Base-by-base conservation (phyloP, 176 grass and related monocot species). In the Triticum monococcum region DNA sequence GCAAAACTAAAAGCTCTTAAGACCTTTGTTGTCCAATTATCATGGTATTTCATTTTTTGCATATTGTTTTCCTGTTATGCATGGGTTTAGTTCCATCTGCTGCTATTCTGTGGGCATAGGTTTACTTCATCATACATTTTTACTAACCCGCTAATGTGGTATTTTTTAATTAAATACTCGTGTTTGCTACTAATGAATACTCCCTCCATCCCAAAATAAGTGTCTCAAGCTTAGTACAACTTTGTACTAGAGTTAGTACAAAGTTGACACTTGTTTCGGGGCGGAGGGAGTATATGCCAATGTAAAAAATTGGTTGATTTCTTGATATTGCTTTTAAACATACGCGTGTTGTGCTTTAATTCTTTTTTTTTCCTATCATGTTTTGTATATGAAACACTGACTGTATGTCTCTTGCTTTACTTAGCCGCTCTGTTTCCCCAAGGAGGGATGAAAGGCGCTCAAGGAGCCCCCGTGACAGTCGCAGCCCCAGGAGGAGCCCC, bases 401-500 rank as follows among this genome's bases (percentile, higher is more conserved):
- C 22, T 7, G 18, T 35, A 8, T 80, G 12, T 81, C 57, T 31
- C 50, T 84, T 68, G 31, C 14, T 87, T 69, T 62, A 22, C 30
- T 32, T 46, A 91, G 89, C 23, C 96, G 75, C 35, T 95, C 96
- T 3, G 82, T 68, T 68, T 98, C 96, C 63, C 96, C 96, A 45
- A 87, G 80, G 41, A 89, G 88, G 68, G 91, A 81, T 7, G 91
- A 88, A 45, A 88, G 85, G 85, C 79, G 92, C 62, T 93, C 91
- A 4, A 87, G 86, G 65, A 87, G 81, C 63, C 89, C 84, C 4
- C 37, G 37, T 3, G 78, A 41, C 77, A 94, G 87, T 77, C 88
- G 76, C 77, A 94, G 89, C 84, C 88, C 91, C 4, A 86, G 82
- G 62, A 87, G 63, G n/a, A 89, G 84, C 75, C 90, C 86, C 3